phyloP scores from a whole-genome alignment of 2,329 filamentous ascomycete species.

The Trichoderma asperellum region DNA sequence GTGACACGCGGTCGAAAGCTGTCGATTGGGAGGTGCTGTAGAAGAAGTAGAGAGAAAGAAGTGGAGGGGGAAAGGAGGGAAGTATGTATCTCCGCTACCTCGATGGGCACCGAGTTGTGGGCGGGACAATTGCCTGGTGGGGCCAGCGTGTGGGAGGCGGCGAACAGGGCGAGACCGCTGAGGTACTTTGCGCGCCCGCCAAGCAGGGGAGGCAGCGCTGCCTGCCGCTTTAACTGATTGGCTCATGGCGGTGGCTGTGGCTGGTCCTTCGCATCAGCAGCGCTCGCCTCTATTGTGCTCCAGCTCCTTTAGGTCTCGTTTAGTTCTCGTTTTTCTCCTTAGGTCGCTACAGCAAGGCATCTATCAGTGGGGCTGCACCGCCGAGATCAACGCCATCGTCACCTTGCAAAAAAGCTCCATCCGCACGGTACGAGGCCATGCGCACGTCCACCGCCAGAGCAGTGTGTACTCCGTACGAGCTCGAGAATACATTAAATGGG shows the following conservation, averaged over 20 bases:
- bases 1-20: conserved; percentile 30
- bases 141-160: conserved; percentile 32
- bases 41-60: conserved; percentile 43
- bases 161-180: conserved; percentile 30
- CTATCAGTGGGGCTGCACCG: conserved; percentile 26
- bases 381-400: conserved; percentile 28
- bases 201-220: conserved; percentile 34
- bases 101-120: conserved; percentile 39
- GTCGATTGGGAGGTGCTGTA: conserved; percentile 35
- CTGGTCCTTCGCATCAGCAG: conserved; percentile 5
- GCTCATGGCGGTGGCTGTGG: conserved; percentile 41
- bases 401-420: conserved; percentile 17
- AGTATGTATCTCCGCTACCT: conserved; percentile 31
- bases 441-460: conserved; percentile 3
- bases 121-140: conserved; percentile 42
- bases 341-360: conserved; percentile 24
- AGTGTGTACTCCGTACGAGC: conserved; percentile 10
- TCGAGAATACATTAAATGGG: conserved; percentile 13
- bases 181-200: conserved; percentile 2
- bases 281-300: background rate
- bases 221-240: conserved; percentile 45
- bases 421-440: background rate
- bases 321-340: conserved; percentile 6
- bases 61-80: conserved; percentile 39
- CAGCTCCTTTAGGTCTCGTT: conserved; percentile 9